Percentiles rank a stretch among this genome's conserved stretches.
These are phyloP conservation scores for Cyberlindnera veronae DNA, from an alignment of 805 yeast species.

Conservation along the genomic window DNA sequence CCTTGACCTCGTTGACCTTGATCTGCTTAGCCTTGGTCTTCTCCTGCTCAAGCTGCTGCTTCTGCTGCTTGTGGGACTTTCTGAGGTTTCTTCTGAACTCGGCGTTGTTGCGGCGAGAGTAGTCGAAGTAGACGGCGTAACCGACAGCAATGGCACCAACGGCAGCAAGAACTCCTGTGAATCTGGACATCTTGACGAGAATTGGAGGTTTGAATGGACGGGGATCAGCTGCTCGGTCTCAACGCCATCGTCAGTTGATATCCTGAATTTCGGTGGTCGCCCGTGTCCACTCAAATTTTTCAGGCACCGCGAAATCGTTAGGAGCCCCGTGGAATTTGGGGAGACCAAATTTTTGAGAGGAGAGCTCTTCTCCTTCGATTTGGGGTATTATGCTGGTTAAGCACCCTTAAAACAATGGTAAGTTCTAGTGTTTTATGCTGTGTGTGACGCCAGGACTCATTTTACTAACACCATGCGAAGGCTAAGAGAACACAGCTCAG, in stretches of 20 bases:
- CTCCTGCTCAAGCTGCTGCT: slow-evolving; percentile 49
- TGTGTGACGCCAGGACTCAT: no score
- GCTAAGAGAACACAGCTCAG: slow-evolving; percentile 44
- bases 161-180: slow-evolving; percentile 32
- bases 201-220: not conserved
- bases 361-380: slow-evolving; percentile 1
- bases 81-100: slow-evolving; percentile 78
- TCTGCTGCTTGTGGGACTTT: slow-evolving; percentile 58
- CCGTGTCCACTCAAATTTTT: slow-evolving; percentile 12
- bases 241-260: not conserved
- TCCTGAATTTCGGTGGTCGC: not conserved
- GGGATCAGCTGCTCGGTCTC: no score
- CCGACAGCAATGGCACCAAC: slow-evolving; percentile 52
- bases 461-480: slow-evolving; percentile 2
- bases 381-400: not conserved
- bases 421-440: no score
- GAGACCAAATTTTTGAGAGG: not conserved
- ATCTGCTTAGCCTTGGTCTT: slow-evolving; percentile 57
- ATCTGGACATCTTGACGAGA: slow-evolving; percentile 29
- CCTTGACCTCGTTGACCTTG: slow-evolving; percentile 57
- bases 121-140: slow-evolving; percentile 88
- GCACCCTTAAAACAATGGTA: not conserved
- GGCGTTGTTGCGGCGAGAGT: slow-evolving; percentile 77
- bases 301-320: slow-evolving; percentile 1
- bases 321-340: not conserved